Base-by-base conservation (phyloP, 208 protist genomes). In the Leishmania gerbilli region DNA sequence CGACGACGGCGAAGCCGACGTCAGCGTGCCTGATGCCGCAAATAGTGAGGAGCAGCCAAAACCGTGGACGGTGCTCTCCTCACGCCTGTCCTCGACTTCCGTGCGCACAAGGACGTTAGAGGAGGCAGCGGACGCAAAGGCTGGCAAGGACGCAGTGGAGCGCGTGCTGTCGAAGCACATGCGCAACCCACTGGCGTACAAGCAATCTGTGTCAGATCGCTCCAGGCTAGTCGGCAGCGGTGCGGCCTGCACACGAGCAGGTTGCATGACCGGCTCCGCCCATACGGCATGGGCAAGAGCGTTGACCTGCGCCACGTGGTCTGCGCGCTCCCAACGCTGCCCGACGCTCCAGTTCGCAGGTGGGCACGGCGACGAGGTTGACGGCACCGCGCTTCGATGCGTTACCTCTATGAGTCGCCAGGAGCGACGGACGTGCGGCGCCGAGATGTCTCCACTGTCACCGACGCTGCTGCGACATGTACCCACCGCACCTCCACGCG, bases 271-370 rank as follows among this genome's bases (percentile, higher is more conserved):
- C 11, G 34, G 24, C 55, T 82, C 77, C 2, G 27, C 4, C 24
- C 69, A 51, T 24, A 80, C 64, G 0, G 67, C 78, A 49, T 42
- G 34, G 62, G 58, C 60, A 21, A 87, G 72, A 0, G 79, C 76
- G 56, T 84, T 67, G 37, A 49, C 79, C 51, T 79, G 74, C 7
- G 68, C 17, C 47, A 87, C 45, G 42, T 84, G 58, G 42, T 87
- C 84, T 8, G 72, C 69, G 4, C 84, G 79, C 79, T 47, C 56
- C 84, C 84, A 87, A 47, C 84, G 84, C 60, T 68, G 74, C 9
- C 79, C 74, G 21, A 80, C 7, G 47, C 60, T 74, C 82, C 82
- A 79, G 31, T 21, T 60, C 37, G 47, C 8, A 3, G 82, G n/a
- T 47, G 71, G 4, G 19, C 21, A 37, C 45, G 62, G 11, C 40